Conservation (phyloP, 2,329 filamentous ascomycete species). For the Xylaria sp. region DNA sequence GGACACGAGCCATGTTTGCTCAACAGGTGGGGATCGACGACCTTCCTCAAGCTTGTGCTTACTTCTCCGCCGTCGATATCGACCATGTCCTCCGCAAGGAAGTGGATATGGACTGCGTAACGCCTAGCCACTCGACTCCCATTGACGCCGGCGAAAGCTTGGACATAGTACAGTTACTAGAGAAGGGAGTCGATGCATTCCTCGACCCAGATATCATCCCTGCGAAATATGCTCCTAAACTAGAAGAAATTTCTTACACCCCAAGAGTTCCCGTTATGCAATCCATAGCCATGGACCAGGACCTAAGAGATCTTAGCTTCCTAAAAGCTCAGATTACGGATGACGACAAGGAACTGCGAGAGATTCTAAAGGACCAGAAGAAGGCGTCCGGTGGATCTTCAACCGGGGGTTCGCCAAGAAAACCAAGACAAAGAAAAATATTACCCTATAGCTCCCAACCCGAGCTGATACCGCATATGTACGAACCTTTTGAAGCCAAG, state of each 20-base stretch:
- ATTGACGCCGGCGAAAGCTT: conserved; percentile 89
- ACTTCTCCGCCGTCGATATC: conserved; percentile 95
- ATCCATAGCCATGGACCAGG: conserved; percentile 63
- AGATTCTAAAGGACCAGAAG: conserved; percentile 73
- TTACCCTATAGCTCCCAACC: conserved; percentile 54
- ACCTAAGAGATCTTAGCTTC: conserved; percentile 67
- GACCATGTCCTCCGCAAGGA: conserved; percentile 97
- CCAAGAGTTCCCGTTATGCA: conserved; percentile 85
- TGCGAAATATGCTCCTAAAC: conserved; percentile 61
- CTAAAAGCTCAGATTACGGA: conserved; percentile 86
- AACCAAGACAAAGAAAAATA: conserved; percentile 45
- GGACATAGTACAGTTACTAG: conserved; percentile 82
- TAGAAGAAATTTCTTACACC: conserved; percentile 73
- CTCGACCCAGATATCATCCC: conserved; percentile 75
- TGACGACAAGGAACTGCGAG: conserved; percentile 77
- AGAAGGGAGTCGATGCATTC: conserved; percentile 73
- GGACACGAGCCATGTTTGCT: conserved; percentile 97
- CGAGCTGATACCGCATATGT: conserved; percentile 53
- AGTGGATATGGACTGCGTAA: conserved; percentile 97
- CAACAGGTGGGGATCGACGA: conserved; percentile 98
- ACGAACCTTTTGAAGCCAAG: conserved; percentile 54
- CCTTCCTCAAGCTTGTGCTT: conserved; percentile 92
- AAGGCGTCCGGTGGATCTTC: conserved; percentile 48
- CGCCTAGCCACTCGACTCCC: conserved; percentile 80
- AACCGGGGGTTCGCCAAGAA: conserved; percentile 24